Conservation (phyloP, 805 yeast species). For the Starmerella powellii region DNA sequence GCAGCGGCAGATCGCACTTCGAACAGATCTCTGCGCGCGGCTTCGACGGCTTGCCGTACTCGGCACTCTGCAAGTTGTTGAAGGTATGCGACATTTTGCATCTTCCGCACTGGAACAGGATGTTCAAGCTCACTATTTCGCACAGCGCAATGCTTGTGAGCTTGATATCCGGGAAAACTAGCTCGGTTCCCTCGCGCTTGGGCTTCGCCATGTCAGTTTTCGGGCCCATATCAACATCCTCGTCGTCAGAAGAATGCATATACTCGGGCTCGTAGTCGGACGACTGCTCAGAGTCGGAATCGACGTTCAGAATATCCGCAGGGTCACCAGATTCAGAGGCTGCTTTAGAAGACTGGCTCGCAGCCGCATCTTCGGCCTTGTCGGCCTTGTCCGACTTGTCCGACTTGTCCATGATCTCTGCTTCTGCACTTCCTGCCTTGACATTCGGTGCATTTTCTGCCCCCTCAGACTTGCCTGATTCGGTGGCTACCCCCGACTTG, state of each 20-base stretch:
- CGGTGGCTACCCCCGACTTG: too few species aligned
- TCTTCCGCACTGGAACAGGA: conserved; percentile 30
- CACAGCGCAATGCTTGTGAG: conserved; percentile 28
- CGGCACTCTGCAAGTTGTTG: conserved; percentile 27
- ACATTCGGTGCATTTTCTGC: too few species aligned
- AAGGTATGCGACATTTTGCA: conserved; percentile 31
- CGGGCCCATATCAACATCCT: conserved; percentile 19
- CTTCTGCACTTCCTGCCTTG: too few species aligned
- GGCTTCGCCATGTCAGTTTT: conserved; percentile 9
- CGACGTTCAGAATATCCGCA: conserved; percentile 5
- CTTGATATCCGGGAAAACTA: conserved; percentile 27
- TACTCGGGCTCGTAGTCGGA: conserved; percentile 5
- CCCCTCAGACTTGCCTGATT: too few species aligned
- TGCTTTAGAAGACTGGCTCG: too few species aligned
- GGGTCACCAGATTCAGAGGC: too few species aligned
- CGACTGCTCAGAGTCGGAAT: conserved; percentile 6
- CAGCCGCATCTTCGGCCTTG: too few species aligned
- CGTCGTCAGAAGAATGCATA: conserved; percentile 25
- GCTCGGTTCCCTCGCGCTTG: conserved; percentile 28
- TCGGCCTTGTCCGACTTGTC: too few species aligned
- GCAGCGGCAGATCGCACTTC: conserved; percentile 29
- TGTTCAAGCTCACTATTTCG: conserved; percentile 28
- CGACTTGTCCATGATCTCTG: too few species aligned
- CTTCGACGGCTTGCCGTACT: conserved; percentile 28
- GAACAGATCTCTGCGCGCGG: conserved; percentile 27